Base-by-base conservation (phyloP, 2,329 filamentous ascomycete genomes). In the Zasmidium cellare region DNA sequence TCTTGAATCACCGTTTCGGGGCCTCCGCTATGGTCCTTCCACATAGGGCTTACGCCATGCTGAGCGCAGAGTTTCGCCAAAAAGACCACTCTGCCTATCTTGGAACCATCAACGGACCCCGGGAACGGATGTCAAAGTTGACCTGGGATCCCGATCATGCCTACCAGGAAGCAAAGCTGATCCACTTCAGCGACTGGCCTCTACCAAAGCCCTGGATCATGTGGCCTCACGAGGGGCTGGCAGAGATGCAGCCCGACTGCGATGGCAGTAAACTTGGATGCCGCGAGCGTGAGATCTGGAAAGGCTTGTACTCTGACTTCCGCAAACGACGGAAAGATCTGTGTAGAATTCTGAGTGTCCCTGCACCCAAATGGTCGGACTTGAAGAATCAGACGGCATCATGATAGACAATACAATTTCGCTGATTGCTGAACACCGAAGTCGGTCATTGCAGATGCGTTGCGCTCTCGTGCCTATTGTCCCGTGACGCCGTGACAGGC, bases 101-200 rank as follows among this genome's bases (percentile, higher is more conserved):
- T 2, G 82, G 84, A 1, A 82, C 82, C 14, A 61, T 60, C 46
- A 62, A 66, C 45, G 67, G 77, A 1, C 84, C 7, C 79, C 81
- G 63, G 50, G 57, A 57, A 23, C 28, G 62, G 63, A 74, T 23
- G 72, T 77, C 2, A 82, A 84, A 61, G 25, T 61, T 61, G 18
- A 64, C 65, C 67, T 90, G 87, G 85, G 83, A 89, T 65, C 79
- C 86, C 0, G 74, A 84, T 22, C 74, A 71, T 23, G 78, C 80
- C 1, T 77, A 83, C 57, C 77, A 79, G 11, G 85, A 89, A 66
- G 84, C 85, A 9, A 89, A 88, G 64, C 77, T 87, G 7, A 75
- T 90, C 1, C 87, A 90, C 69, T 90, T 90, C 68, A 87, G 84
- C 14, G 87, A 90, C 67, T 88, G 84, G 84, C 87, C 87, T 1